These are phyloP conservation scores for Colletotrichum viniferum DNA, from an alignment of 2,329 filamentous ascomycete species.

Conservation along the genomic window DNA sequence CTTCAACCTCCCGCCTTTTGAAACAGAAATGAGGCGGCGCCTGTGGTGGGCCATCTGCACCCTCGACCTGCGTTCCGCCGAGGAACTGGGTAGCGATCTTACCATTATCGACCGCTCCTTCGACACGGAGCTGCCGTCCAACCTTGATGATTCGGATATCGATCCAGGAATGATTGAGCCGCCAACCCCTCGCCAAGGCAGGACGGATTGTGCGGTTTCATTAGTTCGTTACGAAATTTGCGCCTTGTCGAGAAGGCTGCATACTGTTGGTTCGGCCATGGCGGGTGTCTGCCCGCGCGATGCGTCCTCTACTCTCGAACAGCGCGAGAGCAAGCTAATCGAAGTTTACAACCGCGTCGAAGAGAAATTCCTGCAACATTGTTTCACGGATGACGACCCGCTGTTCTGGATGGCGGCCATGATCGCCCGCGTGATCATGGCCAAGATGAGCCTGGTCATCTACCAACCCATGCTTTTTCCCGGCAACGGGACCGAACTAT, in stretches of 20 bases:
- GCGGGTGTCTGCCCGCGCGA: constrained; percentile 32
- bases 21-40: constrained; percentile 64
- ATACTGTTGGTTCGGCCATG: constrained; percentile 37
- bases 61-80: constrained; percentile 59
- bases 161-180: constrained; percentile 49
- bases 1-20: constrained; percentile 59
- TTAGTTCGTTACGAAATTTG: constrained; percentile 59
- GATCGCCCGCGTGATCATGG: constrained; percentile 72
- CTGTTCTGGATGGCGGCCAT: constrained; percentile 73
- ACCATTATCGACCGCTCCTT: constrained; percentile 44
- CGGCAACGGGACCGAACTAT: constrained; percentile 59
- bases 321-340: constrained; percentile 52
- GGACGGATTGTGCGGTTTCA: constrained; percentile 55
- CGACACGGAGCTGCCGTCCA: constrained; percentile 54
- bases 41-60: constrained; percentile 66
- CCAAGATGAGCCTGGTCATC: constrained; percentile 78
- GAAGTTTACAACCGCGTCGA: constrained; percentile 59
- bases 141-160: constrained; percentile 55
- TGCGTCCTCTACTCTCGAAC: constrained; percentile 33
- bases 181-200: constrained; percentile 52
- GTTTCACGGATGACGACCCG: constrained; percentile 48
- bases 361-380: constrained; percentile 55
- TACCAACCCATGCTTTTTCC: constrained; percentile 75
- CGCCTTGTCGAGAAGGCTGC: constrained; percentile 38
- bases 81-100: constrained; percentile 56